A percentile compares a stretch with the other conserved stretches of the same genome.
phyloP scores from a whole-genome alignment of 108 stramenopile species.

The Nannochloropsis gaditana region DNA sequence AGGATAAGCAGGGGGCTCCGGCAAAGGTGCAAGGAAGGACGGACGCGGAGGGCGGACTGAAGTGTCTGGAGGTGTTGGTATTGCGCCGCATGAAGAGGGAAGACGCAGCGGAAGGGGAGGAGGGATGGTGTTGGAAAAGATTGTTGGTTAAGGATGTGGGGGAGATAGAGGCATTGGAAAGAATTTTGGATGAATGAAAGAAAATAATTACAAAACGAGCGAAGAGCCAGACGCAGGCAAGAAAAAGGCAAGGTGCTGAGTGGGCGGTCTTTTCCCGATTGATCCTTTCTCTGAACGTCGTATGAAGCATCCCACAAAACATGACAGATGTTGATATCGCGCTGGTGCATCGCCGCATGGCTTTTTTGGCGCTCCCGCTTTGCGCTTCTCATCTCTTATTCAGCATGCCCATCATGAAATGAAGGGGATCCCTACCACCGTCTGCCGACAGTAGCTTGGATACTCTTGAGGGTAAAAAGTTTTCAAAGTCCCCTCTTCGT shows the following conservation, averaged over 20 bases:
- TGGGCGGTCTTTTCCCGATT: background rate
- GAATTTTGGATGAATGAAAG: background rate
- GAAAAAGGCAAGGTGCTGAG: background rate
- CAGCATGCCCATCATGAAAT: background rate
- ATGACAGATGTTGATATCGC: too few species aligned
- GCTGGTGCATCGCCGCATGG: too few species aligned
- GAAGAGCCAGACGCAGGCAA: background rate
- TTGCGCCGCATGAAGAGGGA: background rate
- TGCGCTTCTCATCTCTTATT: background rate
- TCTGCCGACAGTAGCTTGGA: slow-evolving; percentile 61
- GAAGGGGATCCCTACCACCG: slow-evolving; percentile 80
- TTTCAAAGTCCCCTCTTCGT: slow-evolving; percentile 72
- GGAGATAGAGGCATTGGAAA: background rate
- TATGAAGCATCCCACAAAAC: background rate
- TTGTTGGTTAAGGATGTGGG: background rate
- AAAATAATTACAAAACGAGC: too few species aligned
- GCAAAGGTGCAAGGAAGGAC: background rate
- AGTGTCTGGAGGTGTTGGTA: background rate
- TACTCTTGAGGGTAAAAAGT: slow-evolving; percentile 72
- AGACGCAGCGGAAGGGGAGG: background rate
- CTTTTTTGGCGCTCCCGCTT: background rate
- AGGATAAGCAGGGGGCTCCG: background rate
- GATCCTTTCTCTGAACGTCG: background rate
- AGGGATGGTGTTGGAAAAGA: background rate
- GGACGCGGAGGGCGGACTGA: background rate